Conservation (phyloP, 805 yeast species). For the Naumovozyma dairenensis region DNA sequence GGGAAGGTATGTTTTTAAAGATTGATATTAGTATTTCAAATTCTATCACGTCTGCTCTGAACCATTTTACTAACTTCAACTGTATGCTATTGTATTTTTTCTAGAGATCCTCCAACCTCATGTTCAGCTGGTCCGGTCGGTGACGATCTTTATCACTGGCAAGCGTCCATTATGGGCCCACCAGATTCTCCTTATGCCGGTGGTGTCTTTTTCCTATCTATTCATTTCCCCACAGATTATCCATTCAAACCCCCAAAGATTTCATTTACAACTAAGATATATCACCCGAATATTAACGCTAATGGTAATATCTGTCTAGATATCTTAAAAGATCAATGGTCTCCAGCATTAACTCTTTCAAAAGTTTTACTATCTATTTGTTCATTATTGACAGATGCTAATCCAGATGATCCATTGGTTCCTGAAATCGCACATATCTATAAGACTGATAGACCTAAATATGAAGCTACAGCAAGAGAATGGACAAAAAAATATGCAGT, state of each 20-base stretch:
- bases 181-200: slow-evolving; percentile 82
- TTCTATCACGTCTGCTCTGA: too few species aligned
- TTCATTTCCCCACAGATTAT: slow-evolving; percentile 96
- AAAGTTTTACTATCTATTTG: slow-evolving; percentile 89
- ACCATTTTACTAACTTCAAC: too few species aligned
- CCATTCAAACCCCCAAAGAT: slow-evolving; percentile 97
- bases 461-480: slow-evolving; percentile 92
- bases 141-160: slow-evolving; percentile 96
- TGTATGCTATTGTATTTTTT: neutral
- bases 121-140: slow-evolving; percentile 98
- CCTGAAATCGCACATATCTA: slow-evolving; percentile 95
- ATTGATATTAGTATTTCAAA: too few species aligned
- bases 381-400: slow-evolving; percentile 93
- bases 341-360: slow-evolving; percentile 92
- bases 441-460: slow-evolving; percentile 84
- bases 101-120: slow-evolving; percentile 94
- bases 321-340: slow-evolving; percentile 95
- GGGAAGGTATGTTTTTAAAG: slow-evolving; percentile 1
- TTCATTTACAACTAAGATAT: slow-evolving; percentile 84
- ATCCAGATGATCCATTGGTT: slow-evolving; percentile 96
- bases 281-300: slow-evolving; percentile 92
- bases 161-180: slow-evolving; percentile 98
- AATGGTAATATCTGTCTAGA: slow-evolving; percentile 93
- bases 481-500: slow-evolving; percentile 98
- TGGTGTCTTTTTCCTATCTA: slow-evolving; percentile 89